A percentile compares a stretch with the other conserved stretches of the same genome.
Conservation (phyloP, 2,329 filamentous ascomycete genomes). For the Dactylella cylindrospora region DNA sequence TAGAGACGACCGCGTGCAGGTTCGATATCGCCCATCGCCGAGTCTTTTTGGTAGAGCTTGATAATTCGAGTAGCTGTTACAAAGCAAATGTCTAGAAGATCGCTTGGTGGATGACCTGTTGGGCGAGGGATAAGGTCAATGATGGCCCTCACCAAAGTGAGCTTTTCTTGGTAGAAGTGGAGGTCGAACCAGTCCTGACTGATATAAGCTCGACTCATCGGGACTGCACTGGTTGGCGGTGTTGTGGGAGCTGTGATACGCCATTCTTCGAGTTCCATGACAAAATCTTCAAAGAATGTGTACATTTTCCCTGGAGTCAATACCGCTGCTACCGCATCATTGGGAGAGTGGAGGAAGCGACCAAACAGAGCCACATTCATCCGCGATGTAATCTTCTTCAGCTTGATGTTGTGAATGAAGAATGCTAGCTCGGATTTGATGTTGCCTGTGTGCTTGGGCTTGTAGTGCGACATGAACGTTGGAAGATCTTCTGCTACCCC, state of each 20-base stretch:
- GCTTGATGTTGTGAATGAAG: conserved; percentile 44
- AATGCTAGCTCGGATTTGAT: conserved; percentile 43
- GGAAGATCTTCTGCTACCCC: conserved; percentile 39
- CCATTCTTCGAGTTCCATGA: conserved; percentile 39
- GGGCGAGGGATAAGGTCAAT: conserved; percentile 41
- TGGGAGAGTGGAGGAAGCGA: conserved; percentile 35
- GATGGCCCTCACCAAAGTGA: conserved; percentile 35
- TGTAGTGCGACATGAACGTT: conserved; percentile 41
- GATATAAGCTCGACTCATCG: conserved; percentile 31
- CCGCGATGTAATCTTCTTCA: conserved; percentile 40
- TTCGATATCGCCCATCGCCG: conserved; percentile 43
- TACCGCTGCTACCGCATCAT: conserved; percentile 37
- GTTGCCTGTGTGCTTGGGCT: conserved; percentile 32
- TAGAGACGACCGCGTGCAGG: conserved; percentile 37
- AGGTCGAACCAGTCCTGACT: conserved; percentile 43
- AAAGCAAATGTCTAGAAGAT: conserved; percentile 42
- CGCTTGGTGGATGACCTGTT: conserved; percentile 33
- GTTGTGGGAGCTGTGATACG: conserved; percentile 32
- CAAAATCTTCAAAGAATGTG: conserved; percentile 41
- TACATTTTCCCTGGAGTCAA: conserved; percentile 42
- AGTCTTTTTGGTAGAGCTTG: conserved; percentile 40
- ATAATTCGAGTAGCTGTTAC: conserved; percentile 39
- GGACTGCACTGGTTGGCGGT: conserved; percentile 29
- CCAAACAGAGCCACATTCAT: conserved; percentile 42
- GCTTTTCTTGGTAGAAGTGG: conserved; percentile 42